Conservation (phyloP, 352 stramenopile species). For the Pythium phragmitis region DNA sequence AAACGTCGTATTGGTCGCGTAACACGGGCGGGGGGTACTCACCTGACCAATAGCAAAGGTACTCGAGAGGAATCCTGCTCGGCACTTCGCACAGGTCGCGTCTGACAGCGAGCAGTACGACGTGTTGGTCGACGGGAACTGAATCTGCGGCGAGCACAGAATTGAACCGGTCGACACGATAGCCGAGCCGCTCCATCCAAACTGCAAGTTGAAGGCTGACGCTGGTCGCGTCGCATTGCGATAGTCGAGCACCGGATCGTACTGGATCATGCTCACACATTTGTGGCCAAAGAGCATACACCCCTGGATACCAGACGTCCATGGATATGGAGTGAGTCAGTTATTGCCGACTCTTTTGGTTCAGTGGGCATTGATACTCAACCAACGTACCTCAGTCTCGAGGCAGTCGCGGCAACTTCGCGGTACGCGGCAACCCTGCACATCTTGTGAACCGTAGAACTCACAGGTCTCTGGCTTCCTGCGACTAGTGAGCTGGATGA, state of each 20-base stretch:
- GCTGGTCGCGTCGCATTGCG: background rate
- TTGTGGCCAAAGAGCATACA: background rate
- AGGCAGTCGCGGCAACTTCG: slow-evolving; percentile 7
- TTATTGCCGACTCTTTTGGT: no score
- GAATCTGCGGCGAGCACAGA: background rate
- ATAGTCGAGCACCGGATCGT: background rate
- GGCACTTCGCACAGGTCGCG: background rate
- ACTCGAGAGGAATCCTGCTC: background rate
- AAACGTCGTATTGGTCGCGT: background rate
- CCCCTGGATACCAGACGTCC: background rate
- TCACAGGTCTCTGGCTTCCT: background rate
- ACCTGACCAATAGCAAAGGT: no score
- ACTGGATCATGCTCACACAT: background rate
- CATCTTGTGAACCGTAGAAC: background rate
- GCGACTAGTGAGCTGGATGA: background rate
- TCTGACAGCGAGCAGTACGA: slow-evolving; percentile 1
- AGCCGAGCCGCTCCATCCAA: background rate
- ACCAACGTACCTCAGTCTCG: background rate
- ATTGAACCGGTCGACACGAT: background rate
- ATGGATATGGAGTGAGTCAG: background rate
- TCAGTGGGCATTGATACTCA: no score
- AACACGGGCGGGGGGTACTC: background rate
- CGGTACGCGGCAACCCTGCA: background rate
- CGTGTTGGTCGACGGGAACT: slow-evolving; percentile 6
- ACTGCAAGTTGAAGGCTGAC: background rate